Base-by-base conservation (phyloP, 495 filamentous ascomycete genomes). In the Neohortaea acidophila region DNA sequence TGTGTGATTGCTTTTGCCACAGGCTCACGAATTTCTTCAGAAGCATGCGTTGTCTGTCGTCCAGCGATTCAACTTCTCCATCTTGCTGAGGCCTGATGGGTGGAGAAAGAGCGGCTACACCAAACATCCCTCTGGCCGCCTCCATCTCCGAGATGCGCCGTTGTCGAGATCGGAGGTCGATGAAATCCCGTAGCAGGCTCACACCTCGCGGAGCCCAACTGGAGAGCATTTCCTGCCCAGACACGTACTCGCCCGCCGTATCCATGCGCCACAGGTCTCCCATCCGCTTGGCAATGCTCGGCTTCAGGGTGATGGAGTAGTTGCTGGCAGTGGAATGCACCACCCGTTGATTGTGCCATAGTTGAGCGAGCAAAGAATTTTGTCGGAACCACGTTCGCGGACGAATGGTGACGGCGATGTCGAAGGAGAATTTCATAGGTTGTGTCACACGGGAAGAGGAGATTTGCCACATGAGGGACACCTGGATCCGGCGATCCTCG, bases 261-360 rank as follows among this genome's bases (percentile, higher is more conserved):
- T 85, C 87, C 84, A 97, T 92, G 35, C 89, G 72, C 89, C 89
- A 97, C 3, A 97, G 66, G 51, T 97, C 89, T 6, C 81, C 81
- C 0, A 81, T 89, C 20, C 82, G 73, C 58, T 93, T 93, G 27
- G 87, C 83, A 15, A 84, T 83, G 9, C 81, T 74, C 0, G 89
- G 89, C 27, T 79, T 81, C 55, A 99, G 75, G 20, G 73, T 70
- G 25, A 94, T 60, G 7, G 81, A 81, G 62, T 91, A 99, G 44
- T 92, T 78, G 26, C 73, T 75, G 17, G 78, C 79, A 2, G 76
- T 81, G 17, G 84, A 86, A 59, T 87, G 85, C 14, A 92, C 81
- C 47, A 93, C 77, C 20, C 85, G 71, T 10, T 79, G 76, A 13
- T 74, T 73, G 50, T 82, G 85, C 73, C 80, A 94, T 6, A 96